Evolutionary conservation across 2,329 filamentous ascomycete species (phyloP).

Genomic region (Fusarium circinatum): DNA sequence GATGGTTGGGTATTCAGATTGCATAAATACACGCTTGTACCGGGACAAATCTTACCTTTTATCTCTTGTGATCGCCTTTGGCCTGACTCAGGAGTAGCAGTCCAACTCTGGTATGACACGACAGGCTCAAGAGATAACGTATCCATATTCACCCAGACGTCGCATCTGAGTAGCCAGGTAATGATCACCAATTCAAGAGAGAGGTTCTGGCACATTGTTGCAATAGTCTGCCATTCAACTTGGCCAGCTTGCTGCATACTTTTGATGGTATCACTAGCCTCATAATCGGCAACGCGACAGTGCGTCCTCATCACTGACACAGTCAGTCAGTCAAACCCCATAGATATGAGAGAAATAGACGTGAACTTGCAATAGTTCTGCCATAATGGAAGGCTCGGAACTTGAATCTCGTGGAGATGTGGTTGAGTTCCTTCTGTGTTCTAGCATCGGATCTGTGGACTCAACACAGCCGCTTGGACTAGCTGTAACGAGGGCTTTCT

Average conservation of each 20-base stretch:
- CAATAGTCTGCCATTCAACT: not conserved
- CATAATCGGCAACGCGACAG: not conserved
- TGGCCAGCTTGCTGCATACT: too few relatives aligned
- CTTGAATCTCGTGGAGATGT: not conserved
- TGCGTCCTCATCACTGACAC: not conserved
- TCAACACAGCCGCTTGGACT: not conserved
- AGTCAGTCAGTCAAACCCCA: too few relatives aligned
- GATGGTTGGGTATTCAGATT: not conserved
- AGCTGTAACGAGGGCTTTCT: not conserved
- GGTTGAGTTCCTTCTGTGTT: not conserved
- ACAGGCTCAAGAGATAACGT: not conserved
- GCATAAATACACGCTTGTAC: not conserved
- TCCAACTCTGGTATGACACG: not conserved
- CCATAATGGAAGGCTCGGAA: not conserved
- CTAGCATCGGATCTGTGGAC: not conserved
- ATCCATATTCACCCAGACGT: rapidly evolving
- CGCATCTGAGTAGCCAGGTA: not conserved
- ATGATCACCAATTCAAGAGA: rapidly evolving
- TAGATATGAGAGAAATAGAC: rapidly evolving
- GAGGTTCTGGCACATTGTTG: rapidly evolving
- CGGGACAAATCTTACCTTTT: rapidly evolving
- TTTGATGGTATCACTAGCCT: too few relatives aligned
- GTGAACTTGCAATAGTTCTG: rapidly evolving
- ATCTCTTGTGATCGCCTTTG: not conserved
- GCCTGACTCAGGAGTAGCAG: not conserved